Base-by-base conservation (phyloP, 306 rosid genomes). In the Quercus rubra region DNA sequence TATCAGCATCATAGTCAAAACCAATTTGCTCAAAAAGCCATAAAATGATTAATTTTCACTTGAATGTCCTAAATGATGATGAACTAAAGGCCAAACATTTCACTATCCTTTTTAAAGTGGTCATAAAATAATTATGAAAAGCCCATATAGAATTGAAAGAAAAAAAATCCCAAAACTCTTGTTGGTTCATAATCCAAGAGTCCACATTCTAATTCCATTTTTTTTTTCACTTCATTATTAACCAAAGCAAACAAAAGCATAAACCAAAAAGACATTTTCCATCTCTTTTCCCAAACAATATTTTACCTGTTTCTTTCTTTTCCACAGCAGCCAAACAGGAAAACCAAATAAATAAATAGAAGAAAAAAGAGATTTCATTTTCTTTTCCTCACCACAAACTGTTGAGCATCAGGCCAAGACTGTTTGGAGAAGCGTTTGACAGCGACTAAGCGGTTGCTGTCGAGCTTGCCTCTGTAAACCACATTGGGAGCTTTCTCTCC, bases 401-500 rank as follows among this genome's bases (percentile, higher is more conserved):
- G 97, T 76, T 90, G 90, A 51, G 92, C 89, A 67, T 92, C 94
- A 49, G 97, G 97, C 97, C 97, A 92, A 10, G 97, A 92, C 59
- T 73, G 90, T 83, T 88, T 92, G 21, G 97, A 88, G 88, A 92
- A 90, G 58, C 97, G 88, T 51, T 92, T 92, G 52, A 92, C 86
- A 66, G 97, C 97, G 57, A 92, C 94, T 9, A 90, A 75, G 4
- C 88, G 94, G 80, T 79, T 92, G 79, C 81, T 86, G 73, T 86
- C 89, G 1, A 92, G 90, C 77, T 81, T 90, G 74, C 92, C 97
- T 79, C 74, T 88, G 83, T 87, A 92, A 38, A 92, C 97, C 46
- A 92, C 88, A 78, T 92, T 92, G 25, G 94, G 97, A 83, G 97
- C 97, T 85, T 88, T 92, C 76, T 90, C 94, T 19, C 94, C 97